Base-by-base conservation (phyloP, 1,284 basidiomycete species). In the Xanthoconium separans region DNA sequence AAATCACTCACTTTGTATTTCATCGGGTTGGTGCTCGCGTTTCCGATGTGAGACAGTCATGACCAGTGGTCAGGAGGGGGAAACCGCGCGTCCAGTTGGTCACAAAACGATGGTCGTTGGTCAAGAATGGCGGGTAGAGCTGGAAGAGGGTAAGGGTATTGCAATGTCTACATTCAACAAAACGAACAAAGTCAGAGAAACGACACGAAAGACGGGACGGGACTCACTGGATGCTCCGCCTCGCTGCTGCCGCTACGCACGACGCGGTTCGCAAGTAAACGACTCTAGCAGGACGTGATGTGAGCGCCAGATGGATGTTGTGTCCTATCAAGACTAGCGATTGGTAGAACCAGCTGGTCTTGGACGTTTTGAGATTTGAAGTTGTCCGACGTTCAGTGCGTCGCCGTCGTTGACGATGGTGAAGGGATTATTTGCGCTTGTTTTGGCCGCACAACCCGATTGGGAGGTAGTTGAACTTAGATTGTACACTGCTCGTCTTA, bases 21-120 rank as follows among this genome's bases (percentile, higher is more conserved):
- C 87, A 65, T 89, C 87, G 51, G 86, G 83, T 60, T 86, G 77
- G 61, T 82, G 78, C 68, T 85, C 81, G 57, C 83, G 79, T 73
- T 89, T 89, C 55, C 87, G 81, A 67, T 88, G 85, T 44, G 87
- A 89, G 56, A 89, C 80, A 37, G 88, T 89, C 88, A 89, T 90
- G 42, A 20, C 41, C 39, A 15, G 33, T n/a, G 18, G 15, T 20
- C 40, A 13, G 34, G 52, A 16, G 31, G 5, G 36, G 49, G 27
- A 43, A 30, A 37, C 33, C 13, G 18, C 29, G 24, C 22, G 48
- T 27, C n/a, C 48, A 44, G 44, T 20, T 39, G 27, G 47, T 41
- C 30, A 43, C 18, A 24, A 31, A 51, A 44, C 18, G 30, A 47
- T 44, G 39, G 43, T 24, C 33, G 16, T 44, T 27, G 33, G 40